Percentiles rank a stretch among this genome's conserved stretches.
phyloP scores from a whole-genome alignment of 352 stramenopile genomes.

The Pythium sukuiense region DNA sequence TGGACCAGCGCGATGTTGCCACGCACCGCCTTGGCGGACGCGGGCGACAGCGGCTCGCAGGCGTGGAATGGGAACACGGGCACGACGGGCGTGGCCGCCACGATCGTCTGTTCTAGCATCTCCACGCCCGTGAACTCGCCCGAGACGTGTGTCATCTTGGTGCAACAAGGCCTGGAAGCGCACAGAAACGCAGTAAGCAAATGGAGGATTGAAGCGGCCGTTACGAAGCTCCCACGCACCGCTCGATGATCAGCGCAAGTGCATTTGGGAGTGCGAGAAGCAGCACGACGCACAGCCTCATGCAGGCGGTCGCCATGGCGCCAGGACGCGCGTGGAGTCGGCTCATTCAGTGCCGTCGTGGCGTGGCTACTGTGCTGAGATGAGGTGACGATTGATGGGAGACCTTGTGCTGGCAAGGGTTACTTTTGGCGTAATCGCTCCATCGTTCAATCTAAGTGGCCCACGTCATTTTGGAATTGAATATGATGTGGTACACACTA shows the following conservation, averaged over 20 bases:
- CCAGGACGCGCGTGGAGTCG: not conserved
- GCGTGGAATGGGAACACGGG: slow-evolving; percentile 53
- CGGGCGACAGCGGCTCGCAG: slow-evolving; percentile 47
- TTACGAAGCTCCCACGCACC: slow-evolving; percentile 23
- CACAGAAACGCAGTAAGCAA: not conserved
- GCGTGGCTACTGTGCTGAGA: not conserved
- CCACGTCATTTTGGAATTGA: not conserved
- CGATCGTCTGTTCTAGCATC: slow-evolving; percentile 33
- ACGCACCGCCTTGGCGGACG: slow-evolving; percentile 34
- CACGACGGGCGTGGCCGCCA: slow-evolving; percentile 47
- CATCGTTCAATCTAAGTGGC: not conserved
- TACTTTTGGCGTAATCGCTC: not conserved
- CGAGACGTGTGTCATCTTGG: slow-evolving; percentile 70
- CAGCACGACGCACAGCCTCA: not conserved
- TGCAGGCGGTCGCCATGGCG: not conserved
- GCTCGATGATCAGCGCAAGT: slow-evolving; percentile 48
- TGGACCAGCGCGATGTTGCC: slow-evolving; percentile 76
- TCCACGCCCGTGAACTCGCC: slow-evolving; percentile 74
- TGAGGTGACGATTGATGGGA: not conserved
- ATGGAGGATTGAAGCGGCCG: not conserved
- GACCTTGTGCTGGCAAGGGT: not conserved
- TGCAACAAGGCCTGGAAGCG: slow-evolving; percentile 45
- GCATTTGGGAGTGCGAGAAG: not conserved
- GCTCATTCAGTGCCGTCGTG: not conserved
- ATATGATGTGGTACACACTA: slow-evolving; percentile 4